These are phyloP conservation scores for Cucurbita maxima DNA, from an alignment of 306 rosid species.

Conservation along the genomic window DNA sequence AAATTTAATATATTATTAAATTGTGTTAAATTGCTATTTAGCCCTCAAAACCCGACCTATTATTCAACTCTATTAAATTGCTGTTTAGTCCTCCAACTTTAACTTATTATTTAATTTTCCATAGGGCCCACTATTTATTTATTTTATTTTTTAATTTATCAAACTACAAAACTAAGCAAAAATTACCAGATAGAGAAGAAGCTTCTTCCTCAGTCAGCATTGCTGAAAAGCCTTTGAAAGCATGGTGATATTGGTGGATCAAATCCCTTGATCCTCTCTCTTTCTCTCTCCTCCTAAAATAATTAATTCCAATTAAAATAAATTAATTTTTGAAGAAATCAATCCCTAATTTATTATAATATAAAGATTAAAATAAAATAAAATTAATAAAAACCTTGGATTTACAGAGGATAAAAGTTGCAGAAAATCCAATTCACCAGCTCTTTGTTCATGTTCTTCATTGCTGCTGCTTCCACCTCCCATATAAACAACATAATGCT, in stretches of 20 bases:
- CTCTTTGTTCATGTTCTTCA: slow-evolving; percentile 11
- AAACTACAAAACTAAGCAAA: background rate
- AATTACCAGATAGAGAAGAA: slow-evolving; percentile 56
- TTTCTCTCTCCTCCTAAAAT: slow-evolving; percentile 36
- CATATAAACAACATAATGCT: slow-evolving; percentile 85
- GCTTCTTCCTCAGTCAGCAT: slow-evolving; percentile 78
- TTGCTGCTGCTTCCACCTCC: slow-evolving; percentile 44
- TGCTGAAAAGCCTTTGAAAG: slow-evolving; percentile 84
- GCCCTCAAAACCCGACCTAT: no score
- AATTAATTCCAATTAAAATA: background rate
- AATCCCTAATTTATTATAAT: background rate
- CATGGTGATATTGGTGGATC: slow-evolving; percentile 58
- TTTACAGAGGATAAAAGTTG: slow-evolving; percentile 47
- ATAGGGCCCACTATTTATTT: no score
- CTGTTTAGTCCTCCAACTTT: no score
- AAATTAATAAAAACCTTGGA: slow-evolving; percentile 25
- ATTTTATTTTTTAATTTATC: no score
- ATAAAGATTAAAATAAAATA: background rate
- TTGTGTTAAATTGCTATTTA: no score
- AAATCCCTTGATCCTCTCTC: slow-evolving; percentile 26
- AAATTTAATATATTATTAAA: no score
- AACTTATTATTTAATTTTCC: no score
- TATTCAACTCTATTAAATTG: no score
- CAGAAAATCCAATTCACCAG: slow-evolving; percentile 33
- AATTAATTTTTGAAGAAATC: background rate